Conservation (phyloP, 176 grass and related monocot species). For the Thalia dealbata region DNA sequence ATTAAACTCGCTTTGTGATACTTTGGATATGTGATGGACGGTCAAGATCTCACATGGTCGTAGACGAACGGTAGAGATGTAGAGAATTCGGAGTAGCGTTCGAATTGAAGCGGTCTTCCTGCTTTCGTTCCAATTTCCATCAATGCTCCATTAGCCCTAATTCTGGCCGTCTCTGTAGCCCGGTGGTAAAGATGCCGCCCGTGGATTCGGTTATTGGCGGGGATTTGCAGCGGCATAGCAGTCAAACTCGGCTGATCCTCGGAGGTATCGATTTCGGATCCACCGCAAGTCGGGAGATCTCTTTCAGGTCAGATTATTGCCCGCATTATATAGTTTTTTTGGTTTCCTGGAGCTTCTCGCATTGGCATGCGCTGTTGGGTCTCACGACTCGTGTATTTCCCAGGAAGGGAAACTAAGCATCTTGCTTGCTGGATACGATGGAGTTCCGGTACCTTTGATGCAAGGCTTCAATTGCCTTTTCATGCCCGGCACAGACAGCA, state of each 20-base stretch:
- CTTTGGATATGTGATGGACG: too few species aligned
- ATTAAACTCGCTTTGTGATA: too few species aligned
- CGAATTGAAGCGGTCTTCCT: too few species aligned
- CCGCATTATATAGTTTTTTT: not conserved
- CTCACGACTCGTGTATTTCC: not conserved
- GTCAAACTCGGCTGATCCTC: constrained; percentile 1
- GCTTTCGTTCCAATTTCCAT: too few species aligned
- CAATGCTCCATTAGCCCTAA: too few species aligned
- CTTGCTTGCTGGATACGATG: constrained; percentile 3
- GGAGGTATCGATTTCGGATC: constrained; percentile 13
- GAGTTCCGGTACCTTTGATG: not conserved
- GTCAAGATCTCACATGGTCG: too few species aligned
- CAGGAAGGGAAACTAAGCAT: constrained; percentile 12
- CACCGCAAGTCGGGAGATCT: not conserved
- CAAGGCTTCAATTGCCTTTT: not conserved
- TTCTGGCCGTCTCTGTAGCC: not conserved
- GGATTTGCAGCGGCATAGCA: constrained; percentile 14
- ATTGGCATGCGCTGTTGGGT: too few species aligned
- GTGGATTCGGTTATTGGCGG: not conserved
- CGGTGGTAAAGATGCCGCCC: not conserved
- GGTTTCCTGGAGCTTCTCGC: too few species aligned
- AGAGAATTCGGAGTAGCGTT: too few species aligned
- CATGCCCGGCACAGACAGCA: constrained; percentile 2
- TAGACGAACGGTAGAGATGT: too few species aligned
- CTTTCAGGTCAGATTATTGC: not conserved